Base-by-base conservation (phyloP, 2,329 filamentous ascomycete species). In the Huntiella decipiens region DNA sequence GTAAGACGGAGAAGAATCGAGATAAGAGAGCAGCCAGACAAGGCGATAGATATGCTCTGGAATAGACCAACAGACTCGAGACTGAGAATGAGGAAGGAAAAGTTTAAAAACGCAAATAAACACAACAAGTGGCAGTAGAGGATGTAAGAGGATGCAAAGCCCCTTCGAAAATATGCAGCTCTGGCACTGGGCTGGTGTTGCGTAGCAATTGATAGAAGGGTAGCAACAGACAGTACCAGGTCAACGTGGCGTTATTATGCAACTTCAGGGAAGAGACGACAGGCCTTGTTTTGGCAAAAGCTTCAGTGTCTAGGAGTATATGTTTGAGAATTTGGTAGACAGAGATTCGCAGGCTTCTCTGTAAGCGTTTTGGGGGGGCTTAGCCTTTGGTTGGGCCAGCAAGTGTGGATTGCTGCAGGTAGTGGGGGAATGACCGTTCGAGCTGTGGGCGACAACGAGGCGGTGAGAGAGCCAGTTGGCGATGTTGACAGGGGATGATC, bases 211-310 rank as follows among this genome's bases (percentile, higher is more conserved):
- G 32, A 36, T 22, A 36, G 33, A 37, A 28, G 43, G 19, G 38
- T 36, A 39, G 32, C 28, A 45, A 11, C 12, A 38, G 22, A 38
- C 19, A 6, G 37, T 41, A 46, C 42, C 46, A 36, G 37, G 42
- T 44, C 39, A 48, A 48, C 46, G 46, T 48, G 46, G 46, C 37
- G 46, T 48, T 48, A 44, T 44, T 38, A 38, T 41, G 38, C 37
- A 17, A 22, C 40, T 38, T 43, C 31, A 44, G 34, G 41, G 35
- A 43, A 45, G 43, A 13, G 39, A 45, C 22, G 28, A 16, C 40
- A 43, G 31, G 40, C 28, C 12, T 28, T 43, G 34, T n/a, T 33
- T 33, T 32, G 1, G 40, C 40, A 15, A 34, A 12, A n/a, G 37
- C 34, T 10, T n/a, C 10, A n/a, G 38, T 44, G n/a, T 15, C 15